phyloP scores from a whole-genome alignment of 2,329 filamentous ascomycete genomes.

The Pseudopyrenochaeta lycopersici region DNA sequence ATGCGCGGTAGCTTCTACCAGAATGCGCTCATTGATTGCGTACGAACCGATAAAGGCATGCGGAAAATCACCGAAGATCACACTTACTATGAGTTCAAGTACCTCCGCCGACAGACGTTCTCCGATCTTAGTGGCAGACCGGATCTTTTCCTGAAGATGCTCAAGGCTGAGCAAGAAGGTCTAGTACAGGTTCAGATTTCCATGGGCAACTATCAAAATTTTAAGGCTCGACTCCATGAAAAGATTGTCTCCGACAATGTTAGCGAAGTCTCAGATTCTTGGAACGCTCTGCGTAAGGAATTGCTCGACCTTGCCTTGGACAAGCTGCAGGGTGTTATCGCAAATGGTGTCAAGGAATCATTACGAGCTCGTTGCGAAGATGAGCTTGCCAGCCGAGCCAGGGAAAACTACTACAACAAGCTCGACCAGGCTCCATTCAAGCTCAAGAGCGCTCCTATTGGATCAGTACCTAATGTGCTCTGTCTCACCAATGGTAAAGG shows the following conservation, averaged over 20 bases:
- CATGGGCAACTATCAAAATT: slow-evolving; percentile 78
- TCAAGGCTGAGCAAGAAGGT: slow-evolving; percentile 94
- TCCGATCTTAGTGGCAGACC: slow-evolving; percentile 81
- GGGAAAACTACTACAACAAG: slow-evolving; percentile 87
- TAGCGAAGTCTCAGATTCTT: slow-evolving; percentile 92
- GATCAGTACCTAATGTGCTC: slow-evolving; percentile 86
- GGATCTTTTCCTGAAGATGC: slow-evolving; percentile 94
- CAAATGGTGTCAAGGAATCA: slow-evolving; percentile 93
- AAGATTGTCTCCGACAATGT: slow-evolving; percentile 95
- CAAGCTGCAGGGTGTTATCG: slow-evolving; percentile 84
- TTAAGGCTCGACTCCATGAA: slow-evolving; percentile 78
- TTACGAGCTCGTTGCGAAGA: slow-evolving; percentile 94
- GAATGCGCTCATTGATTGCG: slow-evolving; percentile 84
- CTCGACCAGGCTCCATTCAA: slow-evolving; percentile 97
- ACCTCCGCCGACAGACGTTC: slow-evolving; percentile 88
- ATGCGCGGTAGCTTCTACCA: slow-evolving; percentile 85
- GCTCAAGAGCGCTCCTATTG: slow-evolving; percentile 88
- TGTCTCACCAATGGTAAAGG: slow-evolving; percentile 87
- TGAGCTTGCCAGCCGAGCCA: slow-evolving; percentile 84
- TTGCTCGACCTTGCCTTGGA: slow-evolving; percentile 82
- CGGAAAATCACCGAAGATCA: slow-evolving; percentile 94
- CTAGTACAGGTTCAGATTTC: slow-evolving; percentile 84
- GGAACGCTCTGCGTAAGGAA: slow-evolving; percentile 88
- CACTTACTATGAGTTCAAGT: slow-evolving; percentile 98
- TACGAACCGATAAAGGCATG: slow-evolving; percentile 91